Conservation (phyloP, 2,329 filamentous ascomycete genomes). For the Aureobasidium sp. region DNA sequence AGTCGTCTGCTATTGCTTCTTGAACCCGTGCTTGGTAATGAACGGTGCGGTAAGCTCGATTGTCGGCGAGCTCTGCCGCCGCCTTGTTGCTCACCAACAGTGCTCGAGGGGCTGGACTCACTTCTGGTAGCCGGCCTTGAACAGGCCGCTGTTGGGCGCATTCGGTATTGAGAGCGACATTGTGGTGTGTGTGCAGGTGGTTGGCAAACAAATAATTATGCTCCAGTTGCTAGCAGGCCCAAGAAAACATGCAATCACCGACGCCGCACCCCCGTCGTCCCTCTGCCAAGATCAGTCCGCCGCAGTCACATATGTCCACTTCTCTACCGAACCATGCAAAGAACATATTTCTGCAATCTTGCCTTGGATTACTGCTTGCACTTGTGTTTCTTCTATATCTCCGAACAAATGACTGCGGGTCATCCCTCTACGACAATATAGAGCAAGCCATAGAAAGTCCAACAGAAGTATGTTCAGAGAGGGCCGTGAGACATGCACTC, state of each 20-base stretch:
- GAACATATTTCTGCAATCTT: not conserved
- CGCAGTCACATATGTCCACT: not conserved
- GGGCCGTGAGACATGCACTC: not conserved
- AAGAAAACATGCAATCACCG: slow-evolving; percentile 5
- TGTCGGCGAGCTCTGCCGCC: not conserved
- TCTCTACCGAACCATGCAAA: not conserved
- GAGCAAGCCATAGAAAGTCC: not conserved
- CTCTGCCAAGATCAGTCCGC: slow-evolving; percentile 1
- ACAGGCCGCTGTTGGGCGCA: slow-evolving; percentile 86
- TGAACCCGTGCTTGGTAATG: slow-evolving; percentile 21
- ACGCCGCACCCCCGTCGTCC: slow-evolving; percentile 2
- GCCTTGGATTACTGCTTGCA: not conserved
- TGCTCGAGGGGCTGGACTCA: slow-evolving; percentile 39
- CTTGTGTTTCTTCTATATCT: not conserved
- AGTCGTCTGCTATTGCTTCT: slow-evolving; percentile 15
- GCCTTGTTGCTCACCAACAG: not conserved
- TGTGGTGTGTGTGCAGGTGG: slow-evolving; percentile 13
- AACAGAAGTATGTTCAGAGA: not conserved
- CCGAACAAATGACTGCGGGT: not conserved
- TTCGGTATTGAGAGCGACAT: slow-evolving; percentile 97
- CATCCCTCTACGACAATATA: not conserved
- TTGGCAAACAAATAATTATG: not conserved
- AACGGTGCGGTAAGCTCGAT: slow-evolving; percentile 15
- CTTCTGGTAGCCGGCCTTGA: slow-evolving; percentile 97
- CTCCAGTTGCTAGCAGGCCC: not conserved